Evolutionary conservation across 2,329 filamentous ascomycete genomes (phyloP), one percentile per base, ranked within the genome.

Genomic region (Malbranchea cinnamomea): DNA sequence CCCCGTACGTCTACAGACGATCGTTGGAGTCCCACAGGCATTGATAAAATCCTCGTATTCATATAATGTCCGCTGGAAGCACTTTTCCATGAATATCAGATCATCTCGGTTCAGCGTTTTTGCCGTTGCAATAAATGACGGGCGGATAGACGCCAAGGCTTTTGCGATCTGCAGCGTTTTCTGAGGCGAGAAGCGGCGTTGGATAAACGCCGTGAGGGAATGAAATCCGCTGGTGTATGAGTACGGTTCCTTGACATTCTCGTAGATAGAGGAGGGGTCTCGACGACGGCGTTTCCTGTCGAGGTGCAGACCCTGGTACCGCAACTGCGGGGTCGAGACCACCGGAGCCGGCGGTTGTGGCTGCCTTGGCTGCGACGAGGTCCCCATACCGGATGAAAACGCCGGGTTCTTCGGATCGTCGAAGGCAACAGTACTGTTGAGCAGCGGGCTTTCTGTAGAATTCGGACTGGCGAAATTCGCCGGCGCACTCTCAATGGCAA

Each of bases 31-130:
- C 22, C 83, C 83, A 37, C 78, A 83, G 39, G 83, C 75, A 34
- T 81, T 74, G 61, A 94, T 79, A 41, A 91, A 89, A 40, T 92
- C 83, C 49, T 95, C 83, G 46, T 92, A 91, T 50, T 93, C 84
- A 47, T 84, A 83, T 7, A 95, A 64, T 0, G 83, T 91, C 21
- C 89, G 73, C 54, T 98, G 89, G 49, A 95, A 83, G 46, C 81
- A 91, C 57, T 92, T 92, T 53, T 98, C 89, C 79, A 93, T 93
- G 53, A 95, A 94, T 13, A 98, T 75, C 16, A 95, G 63, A 53
- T 98, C 89, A 45, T 89, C 78, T 11, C 76, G 67, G 40, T 83
- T 85, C 37, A 95, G 62, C n/a, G 82, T 84, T 46, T 81, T 80
- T 12, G 82, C 92, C 38, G 83, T 91, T 7, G 84, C 77, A 39